Evolutionary conservation across 2,329 filamentous ascomycete genomes (phyloP), one percentile per base, ranked within the genome.

Genomic region (Plectosphaerella sp.): DNA sequence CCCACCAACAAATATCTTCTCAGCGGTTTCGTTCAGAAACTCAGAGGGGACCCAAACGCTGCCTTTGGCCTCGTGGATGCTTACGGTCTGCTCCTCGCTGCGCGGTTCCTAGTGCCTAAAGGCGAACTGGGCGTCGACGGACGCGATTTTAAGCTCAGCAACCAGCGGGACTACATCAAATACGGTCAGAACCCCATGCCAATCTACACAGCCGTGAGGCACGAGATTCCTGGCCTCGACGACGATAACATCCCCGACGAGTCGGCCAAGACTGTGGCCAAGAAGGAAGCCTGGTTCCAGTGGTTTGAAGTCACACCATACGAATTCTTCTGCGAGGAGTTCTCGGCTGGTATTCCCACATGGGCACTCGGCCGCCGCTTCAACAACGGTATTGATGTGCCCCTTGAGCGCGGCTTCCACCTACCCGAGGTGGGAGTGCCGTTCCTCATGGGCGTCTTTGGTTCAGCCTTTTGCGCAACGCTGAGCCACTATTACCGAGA

Each of bases 301-400:
- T 97, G 94, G 93, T 97, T 94, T 60, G 94, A 99, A 64, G 88
- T 93, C 62, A 95, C 91, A 0, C 93, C 93, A 0, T 97, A 95
- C 63, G 93, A 97, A 66, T 87, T 97, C 65, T 97, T 94, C 68
- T 96, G 91, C 60, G 93, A 97, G 68, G 93, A 97, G 63, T 86
- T 96, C 48, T 80, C 81, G 22, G 91, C 93, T 2, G 93, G 94
- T 3, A 97, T 99, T 55, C 94, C 94, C 0, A 96, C 90, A 0
- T 99, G 93, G 91, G 89, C 91, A 7, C 75, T 97, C 54, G 94
- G 94, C 3, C 82, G 94, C 45, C 85, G 81, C 53, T 99, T 97
- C 67, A 74, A 88, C 35, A 77, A 82, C 39, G 94, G 94, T 16
- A 68, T 72, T 42, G 87, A 88, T 54, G 70, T 87, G 4, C 77